Evolutionary conservation across 2,329 filamentous ascomycete genomes (phyloP).

Genomic region (Dactylellina leptospora): DNA sequence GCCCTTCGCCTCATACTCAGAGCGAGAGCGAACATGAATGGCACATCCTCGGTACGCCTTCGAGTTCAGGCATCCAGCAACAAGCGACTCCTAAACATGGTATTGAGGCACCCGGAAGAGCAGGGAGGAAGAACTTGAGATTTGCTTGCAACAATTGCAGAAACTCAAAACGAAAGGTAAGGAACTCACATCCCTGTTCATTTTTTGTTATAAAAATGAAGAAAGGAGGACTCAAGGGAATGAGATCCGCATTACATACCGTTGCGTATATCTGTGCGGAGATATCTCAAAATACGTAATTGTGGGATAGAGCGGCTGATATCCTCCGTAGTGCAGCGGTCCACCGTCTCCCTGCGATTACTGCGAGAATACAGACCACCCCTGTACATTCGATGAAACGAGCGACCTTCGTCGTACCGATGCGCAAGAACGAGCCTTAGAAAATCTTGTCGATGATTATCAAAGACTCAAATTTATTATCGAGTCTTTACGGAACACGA

Average conservation of each 20-base stretch:
- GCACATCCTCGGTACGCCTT: too few species aligned
- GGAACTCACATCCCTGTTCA: background rate
- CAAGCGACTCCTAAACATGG: too few species aligned
- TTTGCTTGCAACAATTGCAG: conserved; percentile 1
- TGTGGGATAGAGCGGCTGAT: too few species aligned
- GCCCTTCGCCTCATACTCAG: too few species aligned
- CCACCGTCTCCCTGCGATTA: conserved; percentile 6
- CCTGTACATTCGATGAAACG: conserved; percentile 6
- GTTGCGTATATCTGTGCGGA: too few species aligned
- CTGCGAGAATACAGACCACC: background rate
- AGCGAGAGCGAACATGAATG: too few species aligned
- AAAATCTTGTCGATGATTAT: background rate
- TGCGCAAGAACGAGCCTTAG: conserved; percentile 2
- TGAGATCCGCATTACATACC: background rate
- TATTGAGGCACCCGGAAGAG: background rate
- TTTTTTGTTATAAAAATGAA: background rate
- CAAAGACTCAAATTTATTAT: conserved; percentile 6
- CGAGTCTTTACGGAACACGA: background rate
- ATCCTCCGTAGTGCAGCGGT: background rate
- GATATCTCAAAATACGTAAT: background rate
- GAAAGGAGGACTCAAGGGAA: background rate
- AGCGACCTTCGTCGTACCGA: conserved; percentile 6
- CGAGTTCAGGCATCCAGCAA: too few species aligned
- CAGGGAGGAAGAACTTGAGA: conserved; percentile 4
- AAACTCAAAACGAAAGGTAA: conserved; percentile 5